Conservation (phyloP, 495 filamentous ascomycete species). For the Lophium mytilinum region DNA sequence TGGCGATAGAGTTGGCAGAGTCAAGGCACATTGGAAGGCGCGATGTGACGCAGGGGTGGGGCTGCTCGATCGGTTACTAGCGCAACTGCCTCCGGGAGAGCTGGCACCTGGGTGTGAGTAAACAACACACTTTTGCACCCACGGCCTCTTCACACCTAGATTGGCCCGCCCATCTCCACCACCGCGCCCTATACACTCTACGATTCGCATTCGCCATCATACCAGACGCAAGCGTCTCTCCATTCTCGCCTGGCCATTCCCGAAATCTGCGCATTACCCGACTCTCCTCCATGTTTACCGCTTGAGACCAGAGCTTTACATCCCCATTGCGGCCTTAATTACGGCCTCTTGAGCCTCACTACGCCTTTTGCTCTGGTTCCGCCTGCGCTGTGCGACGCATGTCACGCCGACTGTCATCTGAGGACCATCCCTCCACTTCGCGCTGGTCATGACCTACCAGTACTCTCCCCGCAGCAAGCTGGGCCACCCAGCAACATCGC, state of each 20-base stretch:
- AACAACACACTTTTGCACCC: too few relatives aligned
- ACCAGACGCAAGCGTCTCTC: not conserved
- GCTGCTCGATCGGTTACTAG: too few relatives aligned
- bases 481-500: constrained; percentile 49
- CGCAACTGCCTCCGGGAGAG: too few relatives aligned
- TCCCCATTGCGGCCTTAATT: constrained; percentile 11
- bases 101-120: too few relatives aligned
- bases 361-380: constrained; percentile 2
- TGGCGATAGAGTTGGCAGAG: too few relatives aligned
- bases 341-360: constrained; percentile 19
- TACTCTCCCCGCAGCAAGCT: constrained; percentile 29
- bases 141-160: too few relatives aligned
- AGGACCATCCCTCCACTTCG: not conserved
- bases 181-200: not conserved
- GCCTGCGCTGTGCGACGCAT: constrained; percentile 17
- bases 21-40: too few relatives aligned
- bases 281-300: not conserved
- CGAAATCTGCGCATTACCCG: not conserved
- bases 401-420: constrained; percentile 2
- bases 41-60: too few relatives aligned
- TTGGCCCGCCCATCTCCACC: too few relatives aligned
- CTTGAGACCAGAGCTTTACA: constrained; percentile 11
- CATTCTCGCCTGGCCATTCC: not conserved
- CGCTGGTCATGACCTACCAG: constrained; percentile 21
- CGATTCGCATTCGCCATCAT: not conserved